phyloP scores from a whole-genome alignment of 2,329 filamentous ascomycete genomes.

The Emericellopsis atlantica region DNA sequence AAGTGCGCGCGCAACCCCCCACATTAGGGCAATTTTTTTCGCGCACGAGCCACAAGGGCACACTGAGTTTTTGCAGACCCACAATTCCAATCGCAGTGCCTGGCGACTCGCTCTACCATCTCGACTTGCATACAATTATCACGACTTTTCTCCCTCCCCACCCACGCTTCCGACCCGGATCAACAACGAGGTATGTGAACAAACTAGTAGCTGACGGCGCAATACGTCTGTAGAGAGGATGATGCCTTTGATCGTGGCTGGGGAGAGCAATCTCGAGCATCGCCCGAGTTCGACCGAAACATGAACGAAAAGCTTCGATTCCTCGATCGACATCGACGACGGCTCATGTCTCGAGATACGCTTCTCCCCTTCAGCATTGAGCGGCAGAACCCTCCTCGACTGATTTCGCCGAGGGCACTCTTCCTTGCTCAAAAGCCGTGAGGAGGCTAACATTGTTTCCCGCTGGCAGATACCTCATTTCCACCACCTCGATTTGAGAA shows the following conservation, averaged over 20 bases:
- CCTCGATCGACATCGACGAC: slow-evolving; percentile 8
- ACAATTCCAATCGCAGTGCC: slow-evolving; percentile 2
- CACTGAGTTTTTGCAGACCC: slow-evolving; percentile 12
- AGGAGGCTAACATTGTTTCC: slow-evolving; percentile 44
- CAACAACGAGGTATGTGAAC: slow-evolving; percentile 32
- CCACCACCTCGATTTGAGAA: slow-evolving; percentile 58
- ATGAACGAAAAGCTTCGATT: neutral
- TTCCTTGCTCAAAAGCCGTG: slow-evolving; percentile 47
- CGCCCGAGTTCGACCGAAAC: slow-evolving; percentile 2
- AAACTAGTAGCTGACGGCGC: slow-evolving; percentile 8
- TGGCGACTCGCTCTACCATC: too few species aligned
- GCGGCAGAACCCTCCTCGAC: slow-evolving; percentile 57
- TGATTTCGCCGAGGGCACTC: slow-evolving; percentile 48
- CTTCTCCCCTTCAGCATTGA: slow-evolving; percentile 51
- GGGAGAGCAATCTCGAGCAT: slow-evolving; percentile 45
- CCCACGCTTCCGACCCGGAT: slow-evolving; percentile 6
- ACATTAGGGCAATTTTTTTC: slow-evolving; percentile 29
- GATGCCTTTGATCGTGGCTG: slow-evolving; percentile 39
- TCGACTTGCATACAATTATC: neutral
- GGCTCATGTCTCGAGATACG: slow-evolving; percentile 35
- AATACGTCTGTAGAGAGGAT: slow-evolving; percentile 20
- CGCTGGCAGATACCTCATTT: slow-evolving; percentile 52
- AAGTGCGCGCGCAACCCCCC: slow-evolving; percentile 5
- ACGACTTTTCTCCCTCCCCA: slow-evolving; percentile 8
- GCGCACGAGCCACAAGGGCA: slow-evolving; percentile 29